Conservation (phyloP, 2,329 filamentous ascomycete species). For the Nannizzia gypsea region DNA sequence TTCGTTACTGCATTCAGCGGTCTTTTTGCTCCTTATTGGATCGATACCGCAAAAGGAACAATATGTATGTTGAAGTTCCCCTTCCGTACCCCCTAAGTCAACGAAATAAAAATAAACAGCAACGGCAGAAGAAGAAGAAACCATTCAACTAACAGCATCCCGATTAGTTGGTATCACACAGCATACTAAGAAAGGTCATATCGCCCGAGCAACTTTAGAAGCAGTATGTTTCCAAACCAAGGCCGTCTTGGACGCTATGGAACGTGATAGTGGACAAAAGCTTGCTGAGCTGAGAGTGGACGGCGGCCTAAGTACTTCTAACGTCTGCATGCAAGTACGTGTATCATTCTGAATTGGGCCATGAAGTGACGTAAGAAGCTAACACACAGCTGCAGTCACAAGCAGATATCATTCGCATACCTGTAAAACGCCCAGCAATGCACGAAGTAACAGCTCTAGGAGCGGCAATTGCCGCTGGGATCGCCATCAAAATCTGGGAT, state of each 20-base stretch:
- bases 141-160: neutral
- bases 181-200: constrained; percentile 73
- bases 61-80: constrained; percentile 30
- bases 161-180: constrained; percentile 63
- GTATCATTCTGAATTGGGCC: constrained; percentile 1
- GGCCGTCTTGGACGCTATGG: constrained; percentile 85
- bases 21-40: constrained; percentile 88
- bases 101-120: too few species aligned
- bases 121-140: neutral
- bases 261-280: constrained; percentile 65
- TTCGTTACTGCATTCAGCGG: constrained; percentile 87
- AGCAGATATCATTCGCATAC: constrained; percentile 73
- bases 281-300: constrained; percentile 70
- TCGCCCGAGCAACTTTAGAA: constrained; percentile 79
- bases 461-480: constrained; percentile 78
- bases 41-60: constrained; percentile 81
- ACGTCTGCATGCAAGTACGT: constrained; percentile 69
- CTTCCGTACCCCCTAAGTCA: neutral
- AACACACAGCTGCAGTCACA: constrained; percentile 48
- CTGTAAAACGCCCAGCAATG: constrained; percentile 75
- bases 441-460: constrained; percentile 81
- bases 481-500: constrained; percentile 68
- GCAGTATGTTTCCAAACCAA: constrained; percentile 88
- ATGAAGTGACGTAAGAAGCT: constrained; percentile 8
- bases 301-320: constrained; percentile 78